These are phyloP conservation scores for Cenchrus americanus DNA, from an alignment of 176 grass and related monocot genomes.

Conservation along the genomic window DNA sequence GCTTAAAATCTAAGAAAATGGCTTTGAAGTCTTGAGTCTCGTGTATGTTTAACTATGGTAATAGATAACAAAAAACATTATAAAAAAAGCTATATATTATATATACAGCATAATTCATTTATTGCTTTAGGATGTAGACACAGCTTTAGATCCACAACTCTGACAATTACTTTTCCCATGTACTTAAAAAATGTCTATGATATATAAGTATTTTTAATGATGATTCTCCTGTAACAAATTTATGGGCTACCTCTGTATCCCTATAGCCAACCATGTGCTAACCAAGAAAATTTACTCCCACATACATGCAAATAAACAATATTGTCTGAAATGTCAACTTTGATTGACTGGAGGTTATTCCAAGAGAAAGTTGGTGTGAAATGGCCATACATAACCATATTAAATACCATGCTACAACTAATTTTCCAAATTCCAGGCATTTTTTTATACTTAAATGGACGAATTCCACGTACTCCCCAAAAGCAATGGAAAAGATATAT, in stretches of 20 bases:
- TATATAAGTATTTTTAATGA: neutral
- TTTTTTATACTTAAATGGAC: neutral
- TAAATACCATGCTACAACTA: neutral
- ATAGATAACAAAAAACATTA: slow-evolving; percentile 37
- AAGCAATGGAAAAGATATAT: neutral
- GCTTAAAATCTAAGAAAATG: slow-evolving; percentile 18
- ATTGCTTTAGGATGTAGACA: neutral
- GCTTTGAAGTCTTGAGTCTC: slow-evolving; percentile 4
- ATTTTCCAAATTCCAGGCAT: neutral
- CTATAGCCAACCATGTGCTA: neutral
- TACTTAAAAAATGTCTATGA: neutral
- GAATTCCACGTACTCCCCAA: neutral
- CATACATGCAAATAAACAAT: neutral
- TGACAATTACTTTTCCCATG: neutral
- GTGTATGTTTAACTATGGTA: slow-evolving; percentile 11
- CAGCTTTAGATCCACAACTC: neutral
- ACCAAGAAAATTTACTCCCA: neutral
- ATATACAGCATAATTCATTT: neutral
- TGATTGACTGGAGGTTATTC: neutral
- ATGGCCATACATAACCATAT: neutral
- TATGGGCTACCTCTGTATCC: neutral
- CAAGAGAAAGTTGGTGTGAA: neutral
- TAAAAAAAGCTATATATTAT: neutral
- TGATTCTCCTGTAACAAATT: neutral
- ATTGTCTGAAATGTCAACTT: too few species aligned